Base-by-base conservation (phyloP, 768 basidiomycete genomes). In the Kwoniella bestiolae region DNA sequence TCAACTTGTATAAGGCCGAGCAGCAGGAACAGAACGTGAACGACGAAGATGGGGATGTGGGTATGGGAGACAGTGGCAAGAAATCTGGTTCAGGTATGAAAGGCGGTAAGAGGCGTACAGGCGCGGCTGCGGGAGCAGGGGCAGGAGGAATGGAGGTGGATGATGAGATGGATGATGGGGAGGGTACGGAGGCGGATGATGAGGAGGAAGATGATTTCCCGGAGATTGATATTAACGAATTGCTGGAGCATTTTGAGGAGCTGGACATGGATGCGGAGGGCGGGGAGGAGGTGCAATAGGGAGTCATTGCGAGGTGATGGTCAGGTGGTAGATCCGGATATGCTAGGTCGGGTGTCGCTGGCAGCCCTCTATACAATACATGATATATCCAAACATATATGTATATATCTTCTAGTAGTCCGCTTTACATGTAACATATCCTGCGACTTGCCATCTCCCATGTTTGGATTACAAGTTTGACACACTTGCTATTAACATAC, bases 171-270 rank as follows among this genome's bases (percentile, higher is more conserved):
- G 66, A 18, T 5, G 85, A 82, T 38, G 70, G 56, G 2, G 80
- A 79, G 34, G 86, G 83, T 26, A 84, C 83, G 3, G 86, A 74
- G 16, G 72, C 72, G 35, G 78, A 77, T 44, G 72, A 74, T 52
- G 78, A 81, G 14, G 90, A 87, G 65, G 88, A 86, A 4, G 94
- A 94, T 77, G 93, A 94, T 80, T 95, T 96, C 88, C 94, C 93
- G 0, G 90, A 92, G 45, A 84, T 97, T 46, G 84, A 85, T 64
- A 79, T 95, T 74, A 87, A 93, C 70, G 94, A 97, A 81, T 80
- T 97, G 67, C 81, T 97, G 74, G 92, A 96, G 65, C 88, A 90
- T 79, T 93, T 96, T 72, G 93, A 96, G 71, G 92, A 92, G 81
- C 86, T 97, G 89, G 91, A 89, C 8, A 84, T 96, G 68, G 60